These are phyloP conservation scores for Xylaria intraflava DNA, from an alignment of 495 filamentous ascomycete genomes.

Conservation along the genomic window DNA sequence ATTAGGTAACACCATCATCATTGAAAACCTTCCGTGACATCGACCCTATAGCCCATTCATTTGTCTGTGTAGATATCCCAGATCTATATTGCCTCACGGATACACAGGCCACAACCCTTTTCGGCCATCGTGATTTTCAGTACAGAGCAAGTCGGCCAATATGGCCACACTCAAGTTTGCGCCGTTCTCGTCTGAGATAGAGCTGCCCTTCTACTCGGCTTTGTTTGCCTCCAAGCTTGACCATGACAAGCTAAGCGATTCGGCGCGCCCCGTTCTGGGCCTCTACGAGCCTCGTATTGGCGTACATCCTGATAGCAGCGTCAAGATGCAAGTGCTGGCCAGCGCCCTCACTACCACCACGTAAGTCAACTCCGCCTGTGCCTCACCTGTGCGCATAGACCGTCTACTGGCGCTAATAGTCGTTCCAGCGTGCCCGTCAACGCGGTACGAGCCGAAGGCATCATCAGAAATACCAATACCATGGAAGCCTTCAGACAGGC, in stretches of 20 bases:
- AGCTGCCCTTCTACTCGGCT: constrained; percentile 87
- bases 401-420: constrained; percentile 6
- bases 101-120: too few species aligned
- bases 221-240: constrained; percentile 88
- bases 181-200: constrained; percentile 87
- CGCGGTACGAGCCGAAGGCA: constrained; percentile 78
- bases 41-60: not conserved
- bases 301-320: constrained; percentile 62
- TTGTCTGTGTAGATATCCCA: not conserved
- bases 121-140: not conserved
- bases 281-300: constrained; percentile 75
- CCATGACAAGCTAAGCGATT: constrained; percentile 91
- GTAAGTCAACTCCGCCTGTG: constrained; percentile 47
- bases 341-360: constrained; percentile 75
- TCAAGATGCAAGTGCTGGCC: constrained; percentile 80
- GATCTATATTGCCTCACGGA: too few species aligned
- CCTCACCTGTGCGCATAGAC: not conserved
- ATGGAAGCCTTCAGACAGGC: constrained; percentile 81
- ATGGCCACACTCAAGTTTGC: constrained; percentile 55
- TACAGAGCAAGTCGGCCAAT: not conserved
- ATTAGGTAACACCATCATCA: not conserved
- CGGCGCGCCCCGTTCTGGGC: constrained; percentile 77
- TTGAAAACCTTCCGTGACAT: not conserved
- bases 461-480: constrained; percentile 94
- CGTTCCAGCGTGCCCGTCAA: constrained; percentile 59